Evolutionary conservation across 495 filamentous ascomycete species (phyloP).

Genomic region (Rusavskia elegans): DNA sequence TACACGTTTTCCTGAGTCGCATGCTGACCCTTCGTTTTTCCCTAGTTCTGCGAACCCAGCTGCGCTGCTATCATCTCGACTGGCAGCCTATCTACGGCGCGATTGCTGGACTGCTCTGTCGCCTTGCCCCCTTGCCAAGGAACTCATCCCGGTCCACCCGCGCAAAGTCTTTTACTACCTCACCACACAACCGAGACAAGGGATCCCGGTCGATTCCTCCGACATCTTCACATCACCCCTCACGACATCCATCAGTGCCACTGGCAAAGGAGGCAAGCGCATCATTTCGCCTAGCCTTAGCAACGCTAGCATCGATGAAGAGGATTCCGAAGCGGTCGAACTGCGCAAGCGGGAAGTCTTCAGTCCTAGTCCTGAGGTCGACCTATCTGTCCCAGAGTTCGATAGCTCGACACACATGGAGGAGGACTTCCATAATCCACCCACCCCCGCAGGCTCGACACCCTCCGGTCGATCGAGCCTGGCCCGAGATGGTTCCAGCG

Average conservation of each 20-base stretch:
- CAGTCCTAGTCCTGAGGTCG: conserved; percentile 83
- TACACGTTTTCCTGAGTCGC: background rate
- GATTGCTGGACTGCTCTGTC: conserved; percentile 59
- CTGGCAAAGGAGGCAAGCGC: conserved; percentile 24
- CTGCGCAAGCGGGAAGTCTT: conserved; percentile 56
- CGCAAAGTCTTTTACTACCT: conserved; percentile 93
- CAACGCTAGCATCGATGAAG: conserved; percentile 45
- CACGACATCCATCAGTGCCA: conserved; percentile 21
- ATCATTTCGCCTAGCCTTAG: conserved; percentile 80
- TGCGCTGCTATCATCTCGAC: conserved; percentile 83
- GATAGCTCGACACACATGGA: conserved; percentile 22
- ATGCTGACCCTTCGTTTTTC: conserved; percentile 20
- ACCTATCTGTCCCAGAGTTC: conserved; percentile 75
- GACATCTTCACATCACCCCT: conserved; percentile 25
- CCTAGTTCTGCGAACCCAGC: conserved; percentile 84
- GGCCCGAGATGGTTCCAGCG: conserved; percentile 14
- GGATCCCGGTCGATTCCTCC: conserved; percentile 58
- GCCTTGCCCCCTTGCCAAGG: conserved; percentile 82
- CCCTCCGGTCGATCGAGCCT: conserved; percentile 33
- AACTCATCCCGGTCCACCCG: conserved; percentile 80
- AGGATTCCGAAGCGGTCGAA: conserved; percentile 60
- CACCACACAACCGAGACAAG: conserved; percentile 66
- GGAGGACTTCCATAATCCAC: conserved; percentile 38
- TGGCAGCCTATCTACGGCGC: conserved; percentile 79
- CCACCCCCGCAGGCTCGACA: conserved; percentile 41